Conservation (phyloP, 1,284 basidiomycete genomes). For the Stereum hirsutum region DNA sequence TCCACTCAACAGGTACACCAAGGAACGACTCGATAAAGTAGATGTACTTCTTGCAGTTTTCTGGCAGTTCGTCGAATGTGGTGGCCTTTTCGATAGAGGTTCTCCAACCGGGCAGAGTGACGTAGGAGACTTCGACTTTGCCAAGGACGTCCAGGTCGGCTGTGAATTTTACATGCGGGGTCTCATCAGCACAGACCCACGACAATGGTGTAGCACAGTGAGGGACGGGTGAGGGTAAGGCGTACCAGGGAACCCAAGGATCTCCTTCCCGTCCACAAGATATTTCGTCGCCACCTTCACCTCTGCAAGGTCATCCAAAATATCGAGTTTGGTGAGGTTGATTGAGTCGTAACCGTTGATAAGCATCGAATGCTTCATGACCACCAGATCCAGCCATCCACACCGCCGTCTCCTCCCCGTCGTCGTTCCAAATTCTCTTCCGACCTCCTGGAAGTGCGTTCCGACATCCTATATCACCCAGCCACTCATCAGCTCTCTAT, state of each 20-base stretch:
- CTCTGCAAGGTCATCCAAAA: constrained; percentile 80
- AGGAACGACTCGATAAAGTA: constrained; percentile 82
- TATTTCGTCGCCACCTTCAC: constrained; percentile 89
- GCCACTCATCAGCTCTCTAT: background rate
- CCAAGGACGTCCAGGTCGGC: constrained; percentile 83
- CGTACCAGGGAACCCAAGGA: constrained; percentile 84
- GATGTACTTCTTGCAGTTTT: constrained; percentile 83
- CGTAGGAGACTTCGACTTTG: constrained; percentile 83
- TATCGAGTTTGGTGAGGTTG: constrained; percentile 95
- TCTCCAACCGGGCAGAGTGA: constrained; percentile 91
- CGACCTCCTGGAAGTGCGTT: constrained; percentile 88
- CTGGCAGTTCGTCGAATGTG: constrained; percentile 76
- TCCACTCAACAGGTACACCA: constrained; percentile 82
- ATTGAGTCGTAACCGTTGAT: constrained; percentile 95
- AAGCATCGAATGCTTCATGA: constrained; percentile 85
- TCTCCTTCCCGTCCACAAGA: constrained; percentile 66
- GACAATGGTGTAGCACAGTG: constrained; percentile 4
- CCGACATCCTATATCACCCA: constrained; percentile 55
- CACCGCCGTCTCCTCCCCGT: constrained; percentile 90
- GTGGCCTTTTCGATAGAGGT: constrained; percentile 61
- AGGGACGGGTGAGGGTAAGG: constrained; percentile 2
- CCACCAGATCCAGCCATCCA: constrained; percentile 96
- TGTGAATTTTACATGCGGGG: no score
- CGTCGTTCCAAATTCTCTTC: constrained; percentile 86
- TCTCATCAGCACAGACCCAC: constrained; percentile 1